These are phyloP conservation scores for Chaetoceros tenuissimus DNA, from an alignment of 108 stramenopile genomes.

Conservation along the genomic window DNA sequence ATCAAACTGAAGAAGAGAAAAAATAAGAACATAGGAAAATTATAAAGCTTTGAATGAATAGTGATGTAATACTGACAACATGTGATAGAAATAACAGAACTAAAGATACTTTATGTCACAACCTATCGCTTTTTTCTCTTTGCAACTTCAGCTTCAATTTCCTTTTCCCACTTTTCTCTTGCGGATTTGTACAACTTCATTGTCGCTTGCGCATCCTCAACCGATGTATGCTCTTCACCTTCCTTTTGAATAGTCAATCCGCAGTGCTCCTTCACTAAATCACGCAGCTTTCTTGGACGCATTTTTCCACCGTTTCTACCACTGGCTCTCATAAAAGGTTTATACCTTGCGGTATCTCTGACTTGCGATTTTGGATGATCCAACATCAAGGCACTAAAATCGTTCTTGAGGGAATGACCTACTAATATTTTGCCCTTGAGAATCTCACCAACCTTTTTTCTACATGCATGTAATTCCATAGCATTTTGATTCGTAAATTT, in stretches of 20 bases:
- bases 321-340: slow-evolving; percentile 68
- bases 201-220: slow-evolving; percentile 77
- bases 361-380: slow-evolving; percentile 69
- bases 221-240: slow-evolving; percentile 62
- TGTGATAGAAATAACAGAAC: too few species aligned
- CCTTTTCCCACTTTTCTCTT: slow-evolving; percentile 69
- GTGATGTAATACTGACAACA: too few species aligned
- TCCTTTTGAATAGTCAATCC: slow-evolving; percentile 46
- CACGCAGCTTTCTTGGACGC: slow-evolving; percentile 82
- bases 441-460: slow-evolving; percentile 58
- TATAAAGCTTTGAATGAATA: too few species aligned
- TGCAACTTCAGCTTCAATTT: slow-evolving; percentile 10
- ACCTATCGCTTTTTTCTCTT: neutral
- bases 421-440: slow-evolving; percentile 84
- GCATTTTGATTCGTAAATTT: slow-evolving; percentile 38
- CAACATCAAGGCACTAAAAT: slow-evolving; percentile 87
- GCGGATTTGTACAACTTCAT: slow-evolving; percentile 80
- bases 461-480: slow-evolving; percentile 68
- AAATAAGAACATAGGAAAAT: too few species aligned
- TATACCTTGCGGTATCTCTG: slow-evolving; percentile 89
- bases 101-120: too few species aligned
- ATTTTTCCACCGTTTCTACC: slow-evolving; percentile 68
- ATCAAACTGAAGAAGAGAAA: too few species aligned
- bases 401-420: slow-evolving; percentile 94
- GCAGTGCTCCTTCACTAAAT: slow-evolving; percentile 81